Evolutionary conservation across 768 basidiomycete genomes (phyloP).

Genomic region (Mycena albidolilacea): DNA sequence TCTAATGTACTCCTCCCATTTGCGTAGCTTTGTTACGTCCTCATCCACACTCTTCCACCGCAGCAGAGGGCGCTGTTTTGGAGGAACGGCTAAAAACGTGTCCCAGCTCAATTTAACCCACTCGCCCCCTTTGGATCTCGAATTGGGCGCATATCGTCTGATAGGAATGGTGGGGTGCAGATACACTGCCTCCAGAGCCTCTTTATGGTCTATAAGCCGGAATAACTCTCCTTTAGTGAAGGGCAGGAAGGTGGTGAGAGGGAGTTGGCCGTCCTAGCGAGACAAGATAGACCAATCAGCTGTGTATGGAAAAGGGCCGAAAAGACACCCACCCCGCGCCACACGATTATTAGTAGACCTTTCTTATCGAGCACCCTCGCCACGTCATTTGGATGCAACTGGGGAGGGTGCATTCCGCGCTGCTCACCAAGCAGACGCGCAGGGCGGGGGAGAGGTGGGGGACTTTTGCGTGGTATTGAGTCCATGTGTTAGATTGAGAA

Average conservation of each 20-base stretch:
- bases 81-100: not conserved
- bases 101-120: not conserved
- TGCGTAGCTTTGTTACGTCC: too few relatives aligned
- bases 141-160: not conserved
- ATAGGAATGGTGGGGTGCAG: not conserved
- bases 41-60: too few relatives aligned
- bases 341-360: not conserved
- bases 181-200: not conserved
- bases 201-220: conserved; percentile 1
- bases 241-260: too few relatives aligned
- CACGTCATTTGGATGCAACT: not conserved
- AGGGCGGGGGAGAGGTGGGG: not conserved
- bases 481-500: not conserved
- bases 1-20: too few relatives aligned
- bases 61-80: too few relatives aligned
- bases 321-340: not conserved
- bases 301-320: not conserved
- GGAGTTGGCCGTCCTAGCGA: not conserved
- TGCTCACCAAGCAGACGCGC: not conserved
- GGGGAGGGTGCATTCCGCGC: not conserved
- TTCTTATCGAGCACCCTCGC: too few relatives aligned
- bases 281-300: not conserved
- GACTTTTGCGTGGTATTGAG: not conserved
- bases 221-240: too few relatives aligned
- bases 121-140: not conserved